Percentiles rank a stretch among this genome's conserved stretches.
Evolutionary conservation across 441 rosid genomes (phyloP).

Genomic region (Erysimum pusillum): DNA sequence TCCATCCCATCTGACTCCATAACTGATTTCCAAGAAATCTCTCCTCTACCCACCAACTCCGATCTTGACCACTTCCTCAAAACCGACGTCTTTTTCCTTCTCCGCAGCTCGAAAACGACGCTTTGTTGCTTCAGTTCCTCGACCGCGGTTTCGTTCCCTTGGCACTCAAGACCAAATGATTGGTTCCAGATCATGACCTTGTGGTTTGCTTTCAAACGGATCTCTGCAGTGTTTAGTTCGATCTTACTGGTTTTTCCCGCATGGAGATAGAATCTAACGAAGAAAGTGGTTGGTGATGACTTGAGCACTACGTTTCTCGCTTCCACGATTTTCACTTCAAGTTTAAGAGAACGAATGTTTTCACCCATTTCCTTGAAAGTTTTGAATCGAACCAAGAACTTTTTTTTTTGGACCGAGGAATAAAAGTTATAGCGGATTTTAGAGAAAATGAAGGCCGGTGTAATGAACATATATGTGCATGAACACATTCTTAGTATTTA

Average conservation of each 20-base stretch:
- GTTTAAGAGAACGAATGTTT: conserved; percentile 49
- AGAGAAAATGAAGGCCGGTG: conserved; percentile 10
- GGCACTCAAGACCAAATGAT: conserved; percentile 68
- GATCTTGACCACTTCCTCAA: conserved; percentile 60
- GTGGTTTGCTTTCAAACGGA: conserved; percentile 52
- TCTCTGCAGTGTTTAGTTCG: conserved; percentile 61
- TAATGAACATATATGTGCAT: conserved; percentile 40
- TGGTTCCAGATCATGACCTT: conserved; percentile 63
- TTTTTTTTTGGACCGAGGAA: neutral
- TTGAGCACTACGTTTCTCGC: conserved; percentile 67
- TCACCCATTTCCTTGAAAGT: conserved; percentile 47
- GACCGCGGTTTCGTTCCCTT: conserved; percentile 58
- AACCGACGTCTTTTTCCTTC: conserved; percentile 54
- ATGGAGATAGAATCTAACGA: conserved; percentile 72
- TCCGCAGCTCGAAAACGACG: conserved; percentile 69
- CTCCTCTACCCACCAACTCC: conserved; percentile 65
- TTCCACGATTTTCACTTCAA: conserved; percentile 63
- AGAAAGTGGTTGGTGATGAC: conserved; percentile 50
- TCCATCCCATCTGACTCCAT: conserved; percentile 65
- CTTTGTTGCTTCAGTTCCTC: conserved; percentile 56
- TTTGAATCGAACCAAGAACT: neutral
- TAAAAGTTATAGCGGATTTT: neutral
- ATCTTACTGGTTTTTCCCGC: conserved; percentile 62
- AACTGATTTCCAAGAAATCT: conserved; percentile 68
- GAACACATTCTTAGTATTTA: conserved; percentile 27